phyloP scores from a whole-genome alignment of 768 basidiomycete species.

The Lepiota venenata region DNA sequence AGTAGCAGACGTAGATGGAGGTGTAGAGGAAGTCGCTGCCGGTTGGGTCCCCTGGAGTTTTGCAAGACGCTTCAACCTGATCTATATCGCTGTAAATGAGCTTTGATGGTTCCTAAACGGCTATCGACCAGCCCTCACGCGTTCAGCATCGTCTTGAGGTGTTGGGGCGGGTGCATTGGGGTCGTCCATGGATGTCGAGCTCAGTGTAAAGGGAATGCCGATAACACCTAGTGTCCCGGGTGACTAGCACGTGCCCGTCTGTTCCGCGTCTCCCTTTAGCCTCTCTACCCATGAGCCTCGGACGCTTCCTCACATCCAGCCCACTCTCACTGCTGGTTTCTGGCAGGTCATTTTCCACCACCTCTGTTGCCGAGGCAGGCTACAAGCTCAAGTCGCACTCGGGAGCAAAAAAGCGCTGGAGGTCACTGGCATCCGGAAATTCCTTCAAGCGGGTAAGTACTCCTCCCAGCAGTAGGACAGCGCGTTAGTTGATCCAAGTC shows the following conservation, averaged over 20 bases:
- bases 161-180: conserved; percentile 25
- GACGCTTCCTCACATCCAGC: conserved; percentile 13
- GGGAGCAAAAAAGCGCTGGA: conserved; percentile 81
- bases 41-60: conserved; percentile 55
- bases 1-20: conserved; percentile 22
- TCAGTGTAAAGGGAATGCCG: background rate
- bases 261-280: background rate
- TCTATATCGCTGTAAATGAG: conserved; percentile 43
- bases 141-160: conserved; percentile 78
- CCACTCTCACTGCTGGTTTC: conserved; percentile 20
- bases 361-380: conserved; percentile 47
- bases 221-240: no score
- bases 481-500: background rate
- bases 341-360: conserved; percentile 56
- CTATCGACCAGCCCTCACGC: conserved; percentile 40
- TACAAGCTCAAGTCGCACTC: conserved; percentile 82
- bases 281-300: conserved; percentile 19
- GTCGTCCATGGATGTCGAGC: conserved; percentile 22
- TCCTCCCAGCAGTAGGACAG: background rate
- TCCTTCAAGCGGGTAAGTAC: conserved; percentile 70
- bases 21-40: conserved; percentile 20
- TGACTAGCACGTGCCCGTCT: background rate
- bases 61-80: conserved; percentile 88
- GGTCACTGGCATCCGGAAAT: conserved; percentile 58
- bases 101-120: background rate